These are phyloP conservation scores for Saturnispora zaruensis DNA, from an alignment of 805 yeast genomes.

Conservation along the genomic window DNA sequence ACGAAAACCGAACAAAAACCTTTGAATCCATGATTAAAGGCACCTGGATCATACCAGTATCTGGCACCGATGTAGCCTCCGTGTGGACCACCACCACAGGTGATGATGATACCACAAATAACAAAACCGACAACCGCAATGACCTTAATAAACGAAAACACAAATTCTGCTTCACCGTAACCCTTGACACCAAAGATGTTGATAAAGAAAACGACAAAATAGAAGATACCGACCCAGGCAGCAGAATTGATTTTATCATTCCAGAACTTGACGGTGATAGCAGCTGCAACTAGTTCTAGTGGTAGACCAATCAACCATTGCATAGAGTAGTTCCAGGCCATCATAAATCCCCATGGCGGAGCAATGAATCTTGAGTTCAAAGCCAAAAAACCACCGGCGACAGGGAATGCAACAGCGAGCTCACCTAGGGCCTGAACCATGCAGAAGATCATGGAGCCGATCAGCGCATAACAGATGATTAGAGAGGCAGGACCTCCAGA, in stretches of 20 bases:
- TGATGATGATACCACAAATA: conserved; percentile 41
- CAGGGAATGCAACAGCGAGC: conserved; percentile 48
- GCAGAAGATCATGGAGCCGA: conserved; percentile 48
- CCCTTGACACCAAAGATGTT: conserved; percentile 53
- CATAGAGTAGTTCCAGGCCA: conserved; percentile 46
- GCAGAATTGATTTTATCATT: conserved; percentile 37
- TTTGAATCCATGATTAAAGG: conserved; percentile 40
- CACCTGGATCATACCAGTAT: conserved; percentile 54
- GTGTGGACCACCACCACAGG: conserved; percentile 54
- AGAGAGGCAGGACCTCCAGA: conserved; percentile 63
- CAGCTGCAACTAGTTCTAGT: conserved; percentile 42
- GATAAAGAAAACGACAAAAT: conserved; percentile 35
- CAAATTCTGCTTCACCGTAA: conserved; percentile 56
- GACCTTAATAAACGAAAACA: conserved; percentile 43
- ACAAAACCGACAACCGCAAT: conserved; percentile 48
- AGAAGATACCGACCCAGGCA: conserved; percentile 45
- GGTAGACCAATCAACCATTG: conserved; percentile 44
- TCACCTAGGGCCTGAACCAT: conserved; percentile 57
- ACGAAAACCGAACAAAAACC: conserved; percentile 52
- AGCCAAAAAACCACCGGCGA: conserved; percentile 47
- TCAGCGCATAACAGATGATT: conserved; percentile 47
- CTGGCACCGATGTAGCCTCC: conserved; percentile 47
- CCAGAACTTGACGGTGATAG: conserved; percentile 41
- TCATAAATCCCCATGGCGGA: conserved; percentile 48
- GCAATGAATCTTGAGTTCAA: conserved; percentile 49